Evolutionary conservation across 2,329 filamentous ascomycete species (phyloP), one percentile per base, ranked within the genome.

Genomic region (Bertia moriformis): DNA sequence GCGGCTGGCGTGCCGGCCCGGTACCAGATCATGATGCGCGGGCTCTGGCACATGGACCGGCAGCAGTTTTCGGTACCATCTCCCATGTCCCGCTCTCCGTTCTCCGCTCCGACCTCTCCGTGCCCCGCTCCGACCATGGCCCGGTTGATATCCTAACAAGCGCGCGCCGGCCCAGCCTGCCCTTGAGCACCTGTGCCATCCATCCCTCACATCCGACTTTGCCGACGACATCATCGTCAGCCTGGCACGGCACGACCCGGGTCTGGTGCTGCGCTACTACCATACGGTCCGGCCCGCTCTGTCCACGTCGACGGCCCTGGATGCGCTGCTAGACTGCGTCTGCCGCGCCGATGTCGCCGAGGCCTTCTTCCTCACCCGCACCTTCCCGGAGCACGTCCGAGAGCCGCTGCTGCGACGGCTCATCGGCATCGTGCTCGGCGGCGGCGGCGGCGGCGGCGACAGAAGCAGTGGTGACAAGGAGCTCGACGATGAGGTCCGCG

Each of bases 11-110:
- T 93, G 39, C 83, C 86, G 1, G 66, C 69, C 40, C 84, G 79
- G 47, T 93, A 89, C 55, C 75, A 78, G 56, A 74, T 83, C 37
- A 83, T 88, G 49, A 85, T 91, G 60, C 77, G 81, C 48, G 86
- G 86, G 0, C 61, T 93, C 7, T 93, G 85, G 83, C 67, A 82
- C 49, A 65, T 93, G 54, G 86, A 93, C 52, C 71, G 73, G 33
- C 63, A 76, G 36, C 67, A 85, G 41, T 87, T 84, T 50, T 62
- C 67, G 46, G 76, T 81, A 51, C 4, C 12, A 5, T 18, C 24
- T 18, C 5, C 38, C 22, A 27, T 27, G 7, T n/a, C n/a, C n/a
- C n/a, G n/a, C n/a, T n/a, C n/a, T n/a, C n/a, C n/a, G n/a, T n/a
- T n/a, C n/a, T n/a, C n/a, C n/a, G n/a, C n/a, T n/a, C n/a, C 19